Percentiles rank a stretch among this genome's conserved stretches.
Conservation (phyloP, 768 basidiomycete genomes). For the Nidularia sp. region DNA sequence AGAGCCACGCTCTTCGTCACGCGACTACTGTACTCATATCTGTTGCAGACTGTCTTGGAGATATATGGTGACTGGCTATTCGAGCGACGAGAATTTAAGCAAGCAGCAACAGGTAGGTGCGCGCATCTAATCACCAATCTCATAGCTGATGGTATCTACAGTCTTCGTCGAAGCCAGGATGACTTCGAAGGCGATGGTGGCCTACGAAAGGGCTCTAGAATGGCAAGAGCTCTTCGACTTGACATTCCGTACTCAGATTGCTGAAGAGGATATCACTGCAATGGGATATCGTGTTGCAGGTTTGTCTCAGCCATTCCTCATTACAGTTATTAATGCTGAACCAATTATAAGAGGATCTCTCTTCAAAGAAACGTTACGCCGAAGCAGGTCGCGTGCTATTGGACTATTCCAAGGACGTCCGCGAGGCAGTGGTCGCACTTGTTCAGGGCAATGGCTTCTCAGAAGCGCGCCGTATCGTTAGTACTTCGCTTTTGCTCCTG, state of each 20-base stretch:
- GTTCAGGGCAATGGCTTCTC: conserved; percentile 81
- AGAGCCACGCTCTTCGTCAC: conserved; percentile 9
- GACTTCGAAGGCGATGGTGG: conserved; percentile 72
- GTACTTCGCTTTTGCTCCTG: background rate
- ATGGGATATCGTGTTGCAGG: conserved; percentile 81
- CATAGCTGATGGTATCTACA: conserved; percentile 18
- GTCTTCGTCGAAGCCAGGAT: conserved; percentile 72
- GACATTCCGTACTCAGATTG: conserved; percentile 46
- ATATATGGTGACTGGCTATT: conserved; percentile 87
- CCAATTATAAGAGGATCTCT: conserved; percentile 65
- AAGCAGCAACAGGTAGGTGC: conserved; percentile 73
- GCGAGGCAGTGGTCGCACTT: conserved; percentile 71
- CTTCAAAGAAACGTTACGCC: conserved; percentile 69
- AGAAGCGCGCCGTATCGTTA: conserved; percentile 84
- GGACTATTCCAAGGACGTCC: conserved; percentile 78
- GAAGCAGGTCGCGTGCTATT: conserved; percentile 83
- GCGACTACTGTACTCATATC: background rate
- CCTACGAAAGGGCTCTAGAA: conserved; percentile 81
- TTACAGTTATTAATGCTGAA: background rate
- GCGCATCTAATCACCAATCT: background rate
- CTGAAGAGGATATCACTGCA: conserved; percentile 52
- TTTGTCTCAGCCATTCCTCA: conserved; percentile 26
- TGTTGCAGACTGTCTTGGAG: conserved; percentile 55
- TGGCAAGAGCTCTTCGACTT: conserved; percentile 94
- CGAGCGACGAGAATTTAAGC: conserved; percentile 76